Percentiles rank a stretch among this genome's conserved stretches.
Evolutionary conservation across 345 rosid species (phyloP).

Genomic region (Viola odorata): DNA sequence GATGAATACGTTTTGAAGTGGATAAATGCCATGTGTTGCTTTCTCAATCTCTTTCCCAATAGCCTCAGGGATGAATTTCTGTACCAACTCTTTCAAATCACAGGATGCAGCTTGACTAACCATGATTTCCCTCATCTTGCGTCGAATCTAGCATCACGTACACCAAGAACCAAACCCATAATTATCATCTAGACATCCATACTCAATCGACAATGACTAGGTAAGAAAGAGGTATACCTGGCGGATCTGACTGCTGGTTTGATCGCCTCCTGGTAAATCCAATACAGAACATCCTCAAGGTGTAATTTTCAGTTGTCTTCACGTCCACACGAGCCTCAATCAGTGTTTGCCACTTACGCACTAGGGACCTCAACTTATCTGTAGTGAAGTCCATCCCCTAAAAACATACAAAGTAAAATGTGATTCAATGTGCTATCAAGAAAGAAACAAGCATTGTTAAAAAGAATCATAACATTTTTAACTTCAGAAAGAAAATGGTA

Average conservation of each 20-base stretch:
- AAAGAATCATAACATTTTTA: not conserved
- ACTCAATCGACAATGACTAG: not conserved
- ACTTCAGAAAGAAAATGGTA: not conserved
- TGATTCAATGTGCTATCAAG: not conserved
- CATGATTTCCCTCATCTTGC: constrained; percentile 94
- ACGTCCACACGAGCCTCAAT: constrained; percentile 96
- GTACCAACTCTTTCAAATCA: constrained; percentile 84
- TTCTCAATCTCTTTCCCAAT: constrained; percentile 91
- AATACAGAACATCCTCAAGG: constrained; percentile 85
- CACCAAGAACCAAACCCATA: not conserved
- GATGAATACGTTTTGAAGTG: constrained; percentile 81
- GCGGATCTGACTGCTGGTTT: constrained; percentile 86
- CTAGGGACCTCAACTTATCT: constrained; percentile 93
- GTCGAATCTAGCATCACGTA: constrained; percentile 49
- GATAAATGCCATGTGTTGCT: constrained; percentile 73
- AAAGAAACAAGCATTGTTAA: not conserved
- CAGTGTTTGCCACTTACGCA: constrained; percentile 88
- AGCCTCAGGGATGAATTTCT: constrained; percentile 71
- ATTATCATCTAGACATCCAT: not conserved
- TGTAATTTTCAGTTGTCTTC: constrained; percentile 83
- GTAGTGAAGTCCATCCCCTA: constrained; percentile 96
- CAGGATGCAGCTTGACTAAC: constrained; percentile 70
- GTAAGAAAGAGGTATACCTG: constrained; percentile 39
- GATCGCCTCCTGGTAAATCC: constrained; percentile 91
- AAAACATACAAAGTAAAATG: not conserved